Evolutionary conservation across 306 rosid genomes (phyloP).

Genomic region (Fagus sylvatica): DNA sequence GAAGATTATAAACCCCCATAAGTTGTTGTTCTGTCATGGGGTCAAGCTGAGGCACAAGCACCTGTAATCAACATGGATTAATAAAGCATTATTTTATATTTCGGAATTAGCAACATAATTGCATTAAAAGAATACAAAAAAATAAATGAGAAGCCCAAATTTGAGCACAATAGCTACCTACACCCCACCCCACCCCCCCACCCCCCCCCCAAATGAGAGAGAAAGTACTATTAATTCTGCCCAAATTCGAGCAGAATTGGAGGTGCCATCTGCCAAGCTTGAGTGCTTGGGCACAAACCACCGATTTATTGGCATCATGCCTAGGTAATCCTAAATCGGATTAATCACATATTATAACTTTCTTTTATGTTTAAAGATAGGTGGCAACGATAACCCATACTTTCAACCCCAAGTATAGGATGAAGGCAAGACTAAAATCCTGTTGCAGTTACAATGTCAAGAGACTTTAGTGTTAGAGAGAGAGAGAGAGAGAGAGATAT

Average conservation of each 20-base stretch:
- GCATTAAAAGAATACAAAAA: not conserved
- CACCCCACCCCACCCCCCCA: too few relatives aligned
- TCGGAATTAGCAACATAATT: not conserved
- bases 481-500: too few relatives aligned
- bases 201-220: too few relatives aligned
- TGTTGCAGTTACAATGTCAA: not conserved
- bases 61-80: conserved; percentile 46
- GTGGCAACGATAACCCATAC: not conserved
- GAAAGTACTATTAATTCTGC: too few relatives aligned
- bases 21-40: conserved; percentile 68
- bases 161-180: not conserved
- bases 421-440: too few relatives aligned
- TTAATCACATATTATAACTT: not conserved
- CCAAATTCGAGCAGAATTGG: not conserved
- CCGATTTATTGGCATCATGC: not conserved
- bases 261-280: not conserved
- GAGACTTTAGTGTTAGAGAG: not conserved
- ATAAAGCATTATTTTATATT: conserved; percentile 14
- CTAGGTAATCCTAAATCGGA: not conserved
- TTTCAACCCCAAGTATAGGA: not conserved
- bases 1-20: conserved; percentile 52
- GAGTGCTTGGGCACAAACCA: not conserved
- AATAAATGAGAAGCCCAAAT: not conserved
- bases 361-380: not conserved
- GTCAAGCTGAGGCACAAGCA: conserved; percentile 62